Percentiles rank a stretch among this genome's conserved stretches.
These are phyloP conservation scores for Yarrowia sp. DNA, from an alignment of 805 yeast species.

Conservation along the genomic window DNA sequence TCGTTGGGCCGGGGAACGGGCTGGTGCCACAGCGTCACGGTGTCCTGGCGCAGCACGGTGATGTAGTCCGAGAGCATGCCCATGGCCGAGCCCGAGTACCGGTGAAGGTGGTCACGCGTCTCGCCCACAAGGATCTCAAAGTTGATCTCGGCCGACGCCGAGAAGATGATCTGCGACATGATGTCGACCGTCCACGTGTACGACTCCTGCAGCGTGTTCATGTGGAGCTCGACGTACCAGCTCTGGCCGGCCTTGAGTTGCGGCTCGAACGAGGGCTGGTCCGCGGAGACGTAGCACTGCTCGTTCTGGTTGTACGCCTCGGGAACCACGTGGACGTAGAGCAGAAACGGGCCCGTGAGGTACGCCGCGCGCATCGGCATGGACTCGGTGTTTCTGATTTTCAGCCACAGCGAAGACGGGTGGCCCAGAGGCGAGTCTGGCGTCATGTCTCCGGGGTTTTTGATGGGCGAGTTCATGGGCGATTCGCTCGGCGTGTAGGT, in stretches of 20 bases:
- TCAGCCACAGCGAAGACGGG: constrained; percentile 36
- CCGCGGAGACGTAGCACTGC: constrained; percentile 41
- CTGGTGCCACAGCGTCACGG: constrained; percentile 70
- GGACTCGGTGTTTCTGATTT: constrained; percentile 69
- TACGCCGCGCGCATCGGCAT: constrained; percentile 77
- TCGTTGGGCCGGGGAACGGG: constrained; percentile 51
- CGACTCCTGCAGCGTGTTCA: constrained; percentile 43
- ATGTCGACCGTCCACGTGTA: constrained; percentile 81
- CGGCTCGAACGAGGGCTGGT: constrained; percentile 45
- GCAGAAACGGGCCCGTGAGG: constrained; percentile 81
- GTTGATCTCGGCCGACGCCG: constrained; percentile 62
- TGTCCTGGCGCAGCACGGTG: constrained; percentile 47
- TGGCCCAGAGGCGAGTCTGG: constrained; percentile 19
- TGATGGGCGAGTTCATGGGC: constrained; percentile 15
- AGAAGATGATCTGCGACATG: constrained; percentile 73
- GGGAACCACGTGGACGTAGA: constrained; percentile 80
- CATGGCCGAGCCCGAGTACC: background rate
- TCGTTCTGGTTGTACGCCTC: constrained; percentile 56
- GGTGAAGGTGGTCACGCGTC: constrained; percentile 32
- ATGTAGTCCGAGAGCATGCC: constrained; percentile 29
- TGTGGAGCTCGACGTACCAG: constrained; percentile 53
- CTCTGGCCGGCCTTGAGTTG: constrained; percentile 71
- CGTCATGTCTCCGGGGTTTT: background rate
- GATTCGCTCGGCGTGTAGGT: constrained; percentile 47
- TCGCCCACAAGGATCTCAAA: constrained; percentile 59